phyloP scores from a whole-genome alignment of 129 eudicot genomes.

The Flaveria linearis region DNA sequence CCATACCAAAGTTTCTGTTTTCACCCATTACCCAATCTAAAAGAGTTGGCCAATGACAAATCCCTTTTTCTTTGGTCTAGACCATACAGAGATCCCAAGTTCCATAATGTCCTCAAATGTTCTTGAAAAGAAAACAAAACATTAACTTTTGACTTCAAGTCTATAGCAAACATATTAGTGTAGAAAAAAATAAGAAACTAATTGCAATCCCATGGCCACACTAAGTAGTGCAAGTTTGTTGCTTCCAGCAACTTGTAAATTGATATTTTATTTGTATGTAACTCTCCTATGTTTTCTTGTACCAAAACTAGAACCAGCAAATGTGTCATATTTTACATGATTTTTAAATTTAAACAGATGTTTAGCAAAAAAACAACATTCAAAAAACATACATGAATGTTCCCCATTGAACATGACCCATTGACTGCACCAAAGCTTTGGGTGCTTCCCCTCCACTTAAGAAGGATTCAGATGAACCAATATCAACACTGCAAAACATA shows the following conservation, averaged over 20 bases:
- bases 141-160: neutral
- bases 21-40: too few relatives aligned
- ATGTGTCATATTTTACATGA: conserved; percentile 1
- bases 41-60: conserved; percentile 57
- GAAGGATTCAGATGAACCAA: too few relatives aligned
- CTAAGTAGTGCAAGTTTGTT: too few relatives aligned
- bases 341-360: neutral
- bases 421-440: conserved; percentile 74
- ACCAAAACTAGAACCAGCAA: conserved; percentile 76
- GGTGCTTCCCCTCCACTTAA: conserved; percentile 24
- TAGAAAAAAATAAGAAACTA: too few relatives aligned
- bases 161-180: neutral
- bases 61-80: conserved; percentile 74
- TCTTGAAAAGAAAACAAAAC: conserved; percentile 46
- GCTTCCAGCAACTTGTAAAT: conserved; percentile 62
- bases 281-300: conserved; percentile 59
- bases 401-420: conserved; percentile 89
- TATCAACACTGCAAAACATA: neutral
- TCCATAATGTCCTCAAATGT: conserved; percentile 88
- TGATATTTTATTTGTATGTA: conserved; percentile 52
- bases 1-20: too few relatives aligned
- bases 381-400: conserved; percentile 56
- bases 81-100: conserved; percentile 72
- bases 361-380: conserved; percentile 10
- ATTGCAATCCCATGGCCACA: too few relatives aligned